Conservation (phyloP, 306 rosid species). For the Fragaria ananassa region DNA sequence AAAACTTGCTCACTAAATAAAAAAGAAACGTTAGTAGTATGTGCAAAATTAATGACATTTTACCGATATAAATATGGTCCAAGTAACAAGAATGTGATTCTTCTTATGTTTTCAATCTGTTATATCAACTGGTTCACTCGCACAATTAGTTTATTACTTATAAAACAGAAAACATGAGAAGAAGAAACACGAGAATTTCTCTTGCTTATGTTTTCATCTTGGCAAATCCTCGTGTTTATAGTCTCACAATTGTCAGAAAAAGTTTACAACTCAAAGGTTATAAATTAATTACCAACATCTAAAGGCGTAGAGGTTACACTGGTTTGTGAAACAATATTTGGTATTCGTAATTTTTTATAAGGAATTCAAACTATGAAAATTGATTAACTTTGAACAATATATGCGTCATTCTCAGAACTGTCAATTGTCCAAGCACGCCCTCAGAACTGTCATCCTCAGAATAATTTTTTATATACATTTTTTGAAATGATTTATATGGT, state of each 20-base stretch:
- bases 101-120: background rate
- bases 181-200: background rate
- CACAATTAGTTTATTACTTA: no score
- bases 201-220: background rate
- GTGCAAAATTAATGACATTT: background rate
- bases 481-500: background rate
- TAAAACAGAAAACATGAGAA: background rate
- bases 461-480: background rate
- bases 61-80: background rate
- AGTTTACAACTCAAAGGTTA: background rate
- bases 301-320: background rate
- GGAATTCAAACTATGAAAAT: background rate
- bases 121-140: no score
- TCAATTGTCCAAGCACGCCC: background rate
- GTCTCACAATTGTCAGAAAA: background rate
- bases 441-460: no score
- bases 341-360: background rate
- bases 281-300: background rate
- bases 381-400: background rate
- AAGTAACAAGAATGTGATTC: background rate
- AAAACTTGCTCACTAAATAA: background rate
- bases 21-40: background rate
- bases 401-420: background rate
- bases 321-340: background rate
- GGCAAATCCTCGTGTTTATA: background rate